Evolutionary conservation across 306 rosid species (phyloP).

Genomic region (Prunus mongolica): DNA sequence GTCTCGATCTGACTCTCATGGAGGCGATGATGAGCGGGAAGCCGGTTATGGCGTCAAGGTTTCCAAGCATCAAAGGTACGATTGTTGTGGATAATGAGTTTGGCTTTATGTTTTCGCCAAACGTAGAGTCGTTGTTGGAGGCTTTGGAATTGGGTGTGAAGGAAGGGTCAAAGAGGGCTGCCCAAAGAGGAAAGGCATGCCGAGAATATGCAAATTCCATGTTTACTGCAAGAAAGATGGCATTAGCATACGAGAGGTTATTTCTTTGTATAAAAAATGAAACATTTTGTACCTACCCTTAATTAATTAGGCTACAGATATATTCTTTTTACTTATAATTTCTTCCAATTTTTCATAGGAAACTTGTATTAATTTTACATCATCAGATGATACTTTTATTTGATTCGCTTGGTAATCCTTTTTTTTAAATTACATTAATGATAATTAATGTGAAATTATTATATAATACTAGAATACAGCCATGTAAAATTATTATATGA

Average conservation of each 20-base stretch:
- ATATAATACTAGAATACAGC: too few species aligned
- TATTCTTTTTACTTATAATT: neutral
- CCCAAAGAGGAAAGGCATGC: slow-evolving; percentile 68
- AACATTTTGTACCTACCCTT: slow-evolving; percentile 65
- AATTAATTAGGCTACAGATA: neutral
- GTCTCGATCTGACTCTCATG: slow-evolving; percentile 89
- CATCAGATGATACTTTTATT: too few species aligned
- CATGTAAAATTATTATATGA: too few species aligned
- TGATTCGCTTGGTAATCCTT: too few species aligned
- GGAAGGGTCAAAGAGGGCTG: slow-evolving; percentile 64
- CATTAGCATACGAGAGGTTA: slow-evolving; percentile 80
- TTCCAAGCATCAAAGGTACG: slow-evolving; percentile 84
- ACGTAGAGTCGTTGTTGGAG: slow-evolving; percentile 69
- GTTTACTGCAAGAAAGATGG: slow-evolving; percentile 89
- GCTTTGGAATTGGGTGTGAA: slow-evolving; percentile 53
- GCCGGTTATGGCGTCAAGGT: slow-evolving; percentile 81
- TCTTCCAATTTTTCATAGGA: neutral
- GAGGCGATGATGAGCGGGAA: slow-evolving; percentile 95
- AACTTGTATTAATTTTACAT: neutral
- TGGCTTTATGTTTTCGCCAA: slow-evolving; percentile 86
- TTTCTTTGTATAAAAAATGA: slow-evolving; percentile 72
- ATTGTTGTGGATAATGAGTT: slow-evolving; percentile 72
- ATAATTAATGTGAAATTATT: too few species aligned
- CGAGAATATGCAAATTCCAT: slow-evolving; percentile 61
- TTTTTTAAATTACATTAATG: too few species aligned